phyloP scores from a whole-genome alignment of 2,329 filamentous ascomycete species.

The Botrytis pseudocinerea region DNA sequence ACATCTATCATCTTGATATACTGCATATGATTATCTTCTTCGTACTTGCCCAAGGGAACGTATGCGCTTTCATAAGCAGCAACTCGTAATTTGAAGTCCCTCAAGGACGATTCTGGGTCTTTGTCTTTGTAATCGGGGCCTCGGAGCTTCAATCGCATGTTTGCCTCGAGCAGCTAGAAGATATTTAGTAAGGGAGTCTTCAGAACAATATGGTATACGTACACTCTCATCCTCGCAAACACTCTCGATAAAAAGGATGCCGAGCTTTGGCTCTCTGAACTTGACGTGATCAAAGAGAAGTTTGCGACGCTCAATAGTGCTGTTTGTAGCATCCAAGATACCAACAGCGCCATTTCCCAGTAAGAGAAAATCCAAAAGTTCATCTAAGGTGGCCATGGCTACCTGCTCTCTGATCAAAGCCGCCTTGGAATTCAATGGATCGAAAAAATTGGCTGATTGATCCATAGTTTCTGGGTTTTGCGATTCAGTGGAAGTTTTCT shows the following conservation, averaged over 20 bases:
- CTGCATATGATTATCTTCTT: conserved; percentile 86
- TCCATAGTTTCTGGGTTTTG: conserved; percentile 56
- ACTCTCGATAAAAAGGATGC: conserved; percentile 93
- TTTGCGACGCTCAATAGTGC: conserved; percentile 82
- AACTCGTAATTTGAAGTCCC: conserved; percentile 91
- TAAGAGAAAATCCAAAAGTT: conserved; percentile 86
- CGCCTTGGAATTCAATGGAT: conserved; percentile 81
- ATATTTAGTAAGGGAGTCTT: not conserved
- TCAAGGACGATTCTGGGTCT: conserved; percentile 79
- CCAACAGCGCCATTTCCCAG: conserved; percentile 82
- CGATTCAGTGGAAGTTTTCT: conserved; percentile 40
- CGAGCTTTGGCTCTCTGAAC: conserved; percentile 78
- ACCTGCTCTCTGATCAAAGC: conserved; percentile 86
- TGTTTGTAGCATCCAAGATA: conserved; percentile 97
- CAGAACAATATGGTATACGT: conserved; percentile 30
- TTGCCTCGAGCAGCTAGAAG: conserved; percentile 74
- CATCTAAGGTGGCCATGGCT: conserved; percentile 87
- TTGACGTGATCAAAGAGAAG: conserved; percentile 82
- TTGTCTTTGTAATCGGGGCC: conserved; percentile 96
- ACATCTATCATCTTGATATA: conserved; percentile 98
- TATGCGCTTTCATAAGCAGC: conserved; percentile 94
- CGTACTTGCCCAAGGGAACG: conserved; percentile 83
- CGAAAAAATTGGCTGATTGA: conserved; percentile 91
- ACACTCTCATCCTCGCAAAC: conserved; percentile 79
- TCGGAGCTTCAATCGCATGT: conserved; percentile 95